These are phyloP conservation scores for Dipteronia sinensis DNA, from an alignment of 345 rosid species.

Conservation along the genomic window DNA sequence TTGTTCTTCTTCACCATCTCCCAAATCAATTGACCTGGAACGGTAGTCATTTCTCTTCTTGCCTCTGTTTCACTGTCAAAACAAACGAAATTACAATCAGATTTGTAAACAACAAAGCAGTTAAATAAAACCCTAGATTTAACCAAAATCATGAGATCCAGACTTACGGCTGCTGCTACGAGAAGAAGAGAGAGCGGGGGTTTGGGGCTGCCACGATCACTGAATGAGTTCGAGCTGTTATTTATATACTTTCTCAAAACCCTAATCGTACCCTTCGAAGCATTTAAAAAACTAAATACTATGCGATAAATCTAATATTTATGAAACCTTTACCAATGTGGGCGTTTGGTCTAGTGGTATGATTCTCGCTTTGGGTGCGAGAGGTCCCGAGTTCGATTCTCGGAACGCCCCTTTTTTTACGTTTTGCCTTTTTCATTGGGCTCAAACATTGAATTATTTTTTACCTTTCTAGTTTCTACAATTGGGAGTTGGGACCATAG, in stretches of 20 bases:
- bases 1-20: conserved; percentile 81
- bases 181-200: neutral
- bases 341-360: conserved; percentile 91
- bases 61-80: neutral
- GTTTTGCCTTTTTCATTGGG: too few relatives aligned
- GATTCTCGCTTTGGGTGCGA: conserved; percentile 91
- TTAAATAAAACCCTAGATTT: neutral
- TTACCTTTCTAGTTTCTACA: too few relatives aligned
- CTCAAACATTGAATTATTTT: too few relatives aligned
- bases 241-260: conserved; percentile 9
- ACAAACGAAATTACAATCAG: neutral
- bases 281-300: neutral
- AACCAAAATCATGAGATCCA: neutral
- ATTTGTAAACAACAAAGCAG: neutral
- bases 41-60: conserved; percentile 54
- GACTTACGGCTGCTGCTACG: neutral
- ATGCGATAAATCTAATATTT: too few relatives aligned
- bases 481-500: too few relatives aligned
- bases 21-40: conserved; percentile 75
- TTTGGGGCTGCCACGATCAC: neutral
- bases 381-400: conserved; percentile 78
- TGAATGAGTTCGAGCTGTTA: too few relatives aligned
- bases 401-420: conserved; percentile 46
- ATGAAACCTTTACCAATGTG: neutral
- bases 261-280: neutral